Base-by-base conservation (phyloP, 2,329 filamentous ascomycete genomes). In the Penicillium hesseltinei region DNA sequence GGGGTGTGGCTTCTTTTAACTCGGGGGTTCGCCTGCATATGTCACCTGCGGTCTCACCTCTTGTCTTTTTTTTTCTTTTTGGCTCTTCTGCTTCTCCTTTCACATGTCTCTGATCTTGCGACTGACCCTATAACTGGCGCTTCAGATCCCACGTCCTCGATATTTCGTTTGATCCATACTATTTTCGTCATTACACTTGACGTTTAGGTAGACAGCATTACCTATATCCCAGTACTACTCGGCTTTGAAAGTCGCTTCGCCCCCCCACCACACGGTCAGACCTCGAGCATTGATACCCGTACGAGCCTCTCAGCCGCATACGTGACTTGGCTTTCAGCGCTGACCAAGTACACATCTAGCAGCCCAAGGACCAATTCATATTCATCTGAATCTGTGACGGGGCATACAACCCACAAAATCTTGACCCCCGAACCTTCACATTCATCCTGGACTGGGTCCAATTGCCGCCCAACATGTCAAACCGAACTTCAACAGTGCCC, bases 401-500 rank as follows among this genome's bases (percentile, higher is more conserved):
- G 48, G 29, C 15, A 29, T 29, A 52, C 21, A 45, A 40, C 29
- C 43, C 29, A 23, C 23, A 19, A 11, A 53, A 27, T 29, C 23
- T 43, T 36, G 36, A 42, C 21, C 36, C n/a, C 27, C 42, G 25
- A 53, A 38, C 36, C 11, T 47, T 53, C 54, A 9, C 40, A 53
- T 40, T 17, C 21, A 25, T 23, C 40, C 21, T 39, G 27, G 40
- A 54, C 35, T 3, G 49, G 27, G 5, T 53, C 43, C 29, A 36
- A 56, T 44, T 21, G 25, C 23, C 60, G 54, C 53, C 54, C 60
- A 74, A 66, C 54, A 75, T 75, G 73, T 69, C 73, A 46, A 70
- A 69, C 29, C 69, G 72, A 69, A 66, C 72, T 36, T 74, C 72
- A 36, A 67, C 59, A 54, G 62, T 74, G 61, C 71, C 72, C 35